Conservation (phyloP, 176 grass and related monocot species). For the Tillandsia fasciculata region DNA sequence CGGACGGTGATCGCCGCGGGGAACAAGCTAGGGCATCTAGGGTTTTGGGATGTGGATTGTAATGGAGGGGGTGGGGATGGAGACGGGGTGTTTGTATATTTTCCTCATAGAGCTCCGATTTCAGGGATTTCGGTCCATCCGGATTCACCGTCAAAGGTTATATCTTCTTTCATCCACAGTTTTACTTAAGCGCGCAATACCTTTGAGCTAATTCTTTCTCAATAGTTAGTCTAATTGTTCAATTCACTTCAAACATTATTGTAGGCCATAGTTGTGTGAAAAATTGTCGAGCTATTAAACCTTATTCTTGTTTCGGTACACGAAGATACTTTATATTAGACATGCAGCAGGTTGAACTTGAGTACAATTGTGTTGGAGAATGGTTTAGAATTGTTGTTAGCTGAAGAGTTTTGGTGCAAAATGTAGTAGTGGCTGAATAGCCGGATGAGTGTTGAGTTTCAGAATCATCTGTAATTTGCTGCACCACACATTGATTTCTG, state of each 20-base stretch:
- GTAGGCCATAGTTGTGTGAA: background rate
- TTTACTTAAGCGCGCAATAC: background rate
- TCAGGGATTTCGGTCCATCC: slow-evolving; percentile 54
- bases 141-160: slow-evolving; percentile 35
- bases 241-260: background rate
- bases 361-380: background rate
- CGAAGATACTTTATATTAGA: background rate
- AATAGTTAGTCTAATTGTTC: background rate
- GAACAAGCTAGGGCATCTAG: slow-evolving; percentile 51
- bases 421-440: background rate
- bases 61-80: slow-evolving; percentile 20
- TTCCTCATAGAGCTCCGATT: slow-evolving; percentile 45
- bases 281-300: background rate
- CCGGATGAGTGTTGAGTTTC: background rate
- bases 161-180: background rate
- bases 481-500: background rate
- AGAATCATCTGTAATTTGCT: background rate
- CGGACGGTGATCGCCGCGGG: slow-evolving; percentile 44
- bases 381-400: background rate
- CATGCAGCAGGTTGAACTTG: background rate
- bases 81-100: slow-evolving; percentile 49
- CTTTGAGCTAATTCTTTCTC: background rate
- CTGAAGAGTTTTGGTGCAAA: background rate
- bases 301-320: background rate
- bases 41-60: slow-evolving; percentile 65